These are phyloP conservation scores for Verticillium nonalfalfae DNA, from an alignment of 2,329 filamentous ascomycete species.

Conservation along the genomic window DNA sequence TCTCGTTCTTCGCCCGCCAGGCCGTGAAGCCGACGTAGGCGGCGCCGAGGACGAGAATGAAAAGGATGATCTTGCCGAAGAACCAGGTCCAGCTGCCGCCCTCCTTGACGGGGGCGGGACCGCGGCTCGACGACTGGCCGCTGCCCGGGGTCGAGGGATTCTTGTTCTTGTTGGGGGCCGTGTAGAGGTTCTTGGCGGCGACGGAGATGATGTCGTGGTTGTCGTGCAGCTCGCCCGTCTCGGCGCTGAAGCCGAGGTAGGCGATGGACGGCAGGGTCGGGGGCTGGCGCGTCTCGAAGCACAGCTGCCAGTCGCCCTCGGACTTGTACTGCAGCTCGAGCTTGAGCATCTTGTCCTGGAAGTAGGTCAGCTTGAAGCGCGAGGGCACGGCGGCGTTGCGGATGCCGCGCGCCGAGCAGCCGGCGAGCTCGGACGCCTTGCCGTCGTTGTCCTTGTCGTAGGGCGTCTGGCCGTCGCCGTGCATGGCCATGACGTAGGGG, in stretches of 20 bases:
- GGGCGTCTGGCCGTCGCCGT: constrained; percentile 78
- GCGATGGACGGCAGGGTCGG: constrained; percentile 73
- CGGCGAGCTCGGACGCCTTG: constrained; percentile 86
- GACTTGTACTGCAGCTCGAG: constrained; percentile 92
- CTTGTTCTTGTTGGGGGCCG: constrained; percentile 40
- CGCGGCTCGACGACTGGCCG: constrained; percentile 14
- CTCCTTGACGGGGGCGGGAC: constrained; percentile 32
- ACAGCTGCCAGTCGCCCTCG: constrained; percentile 80
- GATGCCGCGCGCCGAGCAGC: constrained; percentile 90
- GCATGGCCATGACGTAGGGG: constrained; percentile 98
- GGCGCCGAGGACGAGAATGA: constrained; percentile 63
- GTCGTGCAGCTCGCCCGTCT: constrained; percentile 94
- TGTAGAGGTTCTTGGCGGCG: constrained; percentile 83
- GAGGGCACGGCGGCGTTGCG: constrained; percentile 74
- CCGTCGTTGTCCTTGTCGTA: constrained; percentile 96
- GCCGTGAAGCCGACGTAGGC: constrained; percentile 81
- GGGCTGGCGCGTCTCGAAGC: constrained; percentile 69
- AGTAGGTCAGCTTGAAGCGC: constrained; percentile 86
- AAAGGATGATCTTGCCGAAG: constrained; percentile 76
- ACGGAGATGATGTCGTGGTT: constrained; percentile 96
- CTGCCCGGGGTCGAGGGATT: constrained; percentile 23
- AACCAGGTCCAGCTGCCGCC: constrained; percentile 54
- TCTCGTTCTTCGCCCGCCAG: constrained; percentile 63
- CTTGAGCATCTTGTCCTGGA: constrained; percentile 87
- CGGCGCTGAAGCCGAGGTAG: constrained; percentile 73